phyloP scores from a whole-genome alignment of 192 early-diverging fungal species.

The Podila epigama region DNA sequence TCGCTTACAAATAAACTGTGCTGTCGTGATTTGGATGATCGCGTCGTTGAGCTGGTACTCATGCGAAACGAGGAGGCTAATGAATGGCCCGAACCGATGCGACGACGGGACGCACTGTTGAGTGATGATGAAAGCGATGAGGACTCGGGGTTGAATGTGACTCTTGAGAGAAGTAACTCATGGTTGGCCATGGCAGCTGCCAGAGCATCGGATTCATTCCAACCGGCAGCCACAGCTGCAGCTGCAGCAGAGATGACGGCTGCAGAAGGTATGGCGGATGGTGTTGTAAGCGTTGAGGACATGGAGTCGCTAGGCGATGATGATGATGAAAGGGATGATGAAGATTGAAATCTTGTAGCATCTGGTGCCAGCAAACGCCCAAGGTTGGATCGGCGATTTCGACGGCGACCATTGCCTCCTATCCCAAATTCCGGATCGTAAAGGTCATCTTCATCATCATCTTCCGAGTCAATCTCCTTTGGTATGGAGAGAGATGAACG shows the following conservation, averaged over 20 bases:
- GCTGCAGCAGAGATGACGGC: conserved; percentile 30
- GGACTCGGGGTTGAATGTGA: not conserved
- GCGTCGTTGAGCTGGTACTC: too few relatives aligned
- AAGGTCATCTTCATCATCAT: conserved; percentile 18
- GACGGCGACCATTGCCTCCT: conserved; percentile 7
- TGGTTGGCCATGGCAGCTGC: conserved; percentile 11
- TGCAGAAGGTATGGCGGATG: conserved; percentile 8
- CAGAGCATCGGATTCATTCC: conserved; percentile 28
- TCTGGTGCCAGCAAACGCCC: too few relatives aligned
- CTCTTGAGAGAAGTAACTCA: not conserved
- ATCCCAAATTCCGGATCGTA: conserved; percentile 42
- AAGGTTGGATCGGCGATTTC: not conserved
- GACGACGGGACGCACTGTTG: not conserved
- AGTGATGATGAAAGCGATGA: not conserved
- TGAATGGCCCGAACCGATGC: not conserved
- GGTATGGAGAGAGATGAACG: not conserved
- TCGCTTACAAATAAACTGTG: too few relatives aligned
- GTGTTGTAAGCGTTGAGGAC: not conserved
- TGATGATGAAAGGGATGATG: not conserved
- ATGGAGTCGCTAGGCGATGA: too few relatives aligned
- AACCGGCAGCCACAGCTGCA: conserved; percentile 19
- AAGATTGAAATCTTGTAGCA: not conserved
- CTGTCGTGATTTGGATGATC: not conserved
- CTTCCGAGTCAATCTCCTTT: not conserved
- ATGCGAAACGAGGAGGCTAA: not conserved